These are phyloP conservation scores for Fusarium sp. DNA, from an alignment of 2,329 filamentous ascomycete species.

Conservation along the genomic window DNA sequence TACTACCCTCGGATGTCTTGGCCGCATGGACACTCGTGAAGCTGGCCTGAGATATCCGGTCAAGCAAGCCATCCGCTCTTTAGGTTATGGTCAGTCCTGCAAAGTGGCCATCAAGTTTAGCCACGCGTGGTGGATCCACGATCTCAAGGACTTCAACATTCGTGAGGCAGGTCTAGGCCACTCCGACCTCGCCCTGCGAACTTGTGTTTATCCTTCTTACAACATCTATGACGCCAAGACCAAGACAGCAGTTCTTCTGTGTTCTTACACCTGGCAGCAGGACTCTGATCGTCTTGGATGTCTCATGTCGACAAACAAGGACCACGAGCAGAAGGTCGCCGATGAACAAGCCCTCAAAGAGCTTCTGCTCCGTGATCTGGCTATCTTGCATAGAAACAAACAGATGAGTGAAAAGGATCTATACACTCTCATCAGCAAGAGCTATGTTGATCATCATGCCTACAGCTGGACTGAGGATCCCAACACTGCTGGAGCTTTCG, in stretches of 20 bases:
- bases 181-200: neutral
- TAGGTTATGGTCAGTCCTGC: conserved; percentile 1
- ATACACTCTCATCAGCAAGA: neutral
- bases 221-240: neutral
- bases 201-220: conserved; percentile 15
- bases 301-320: neutral
- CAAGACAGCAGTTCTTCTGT: conserved; percentile 7
- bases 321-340: neutral
- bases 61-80: conserved; percentile 14
- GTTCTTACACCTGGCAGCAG: conserved; percentile 14
- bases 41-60: conserved; percentile 2
- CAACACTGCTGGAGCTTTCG: conserved; percentile 21
- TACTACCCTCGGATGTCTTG: conserved; percentile 5
- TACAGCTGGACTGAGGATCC: neutral
- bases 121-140: conserved; percentile 10
- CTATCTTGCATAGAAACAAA: neutral
- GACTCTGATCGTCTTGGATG: conserved; percentile 11
- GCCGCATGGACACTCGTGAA: neutral
- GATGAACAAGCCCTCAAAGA: conserved; percentile 5
- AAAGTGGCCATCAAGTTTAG: conserved; percentile 18
- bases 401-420: neutral
- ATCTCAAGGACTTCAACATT: conserved; percentile 3
- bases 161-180: neutral
- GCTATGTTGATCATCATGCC: conserved; percentile 5
- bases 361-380: neutral